phyloP scores from a whole-genome alignment of 495 filamentous ascomycete genomes.

The Aspergillus baeticus region DNA sequence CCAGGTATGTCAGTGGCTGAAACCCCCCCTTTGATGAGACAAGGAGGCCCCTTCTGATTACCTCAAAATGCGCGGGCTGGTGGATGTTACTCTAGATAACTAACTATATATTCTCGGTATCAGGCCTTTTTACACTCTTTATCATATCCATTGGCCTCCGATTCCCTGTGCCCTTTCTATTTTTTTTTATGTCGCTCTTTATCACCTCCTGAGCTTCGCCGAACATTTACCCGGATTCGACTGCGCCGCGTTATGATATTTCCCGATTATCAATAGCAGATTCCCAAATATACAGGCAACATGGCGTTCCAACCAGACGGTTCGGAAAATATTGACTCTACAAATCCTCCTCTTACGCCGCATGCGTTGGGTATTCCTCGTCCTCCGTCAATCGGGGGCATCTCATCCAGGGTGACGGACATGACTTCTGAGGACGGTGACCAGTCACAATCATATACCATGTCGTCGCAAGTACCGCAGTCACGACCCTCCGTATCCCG shows the following conservation, averaged over 20 bases:
- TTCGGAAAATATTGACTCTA: constrained; percentile 28
- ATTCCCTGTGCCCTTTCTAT: not conserved
- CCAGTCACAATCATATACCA: constrained; percentile 36
- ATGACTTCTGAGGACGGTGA: constrained; percentile 58
- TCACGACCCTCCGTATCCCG: constrained; percentile 48
- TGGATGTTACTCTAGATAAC: not conserved
- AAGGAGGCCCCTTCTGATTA: constrained; percentile 8
- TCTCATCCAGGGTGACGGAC: constrained; percentile 86
- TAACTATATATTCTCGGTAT: constrained; percentile 5
- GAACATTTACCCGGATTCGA: not conserved
- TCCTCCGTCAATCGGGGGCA: constrained; percentile 53
- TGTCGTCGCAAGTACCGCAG: constrained; percentile 44
- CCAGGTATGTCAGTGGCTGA: constrained; percentile 9
- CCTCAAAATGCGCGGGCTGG: constrained; percentile 1
- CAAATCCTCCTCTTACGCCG: constrained; percentile 21
- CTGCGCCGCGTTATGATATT: constrained; percentile 23
- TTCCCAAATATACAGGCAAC: not conserved
- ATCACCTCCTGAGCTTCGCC: not conserved
- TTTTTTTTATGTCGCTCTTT: constrained; percentile 22
- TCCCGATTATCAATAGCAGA: constrained; percentile 14
- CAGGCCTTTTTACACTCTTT: constrained; percentile 22
- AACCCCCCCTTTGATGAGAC: not conserved
- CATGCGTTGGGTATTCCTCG: constrained; percentile 44
- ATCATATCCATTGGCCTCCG: not conserved
- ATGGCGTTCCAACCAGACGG: constrained; percentile 31